These are phyloP conservation scores for Helicostylum pulchrum DNA, from an alignment of 192 early-diverging fungal species.

Conservation along the genomic window DNA sequence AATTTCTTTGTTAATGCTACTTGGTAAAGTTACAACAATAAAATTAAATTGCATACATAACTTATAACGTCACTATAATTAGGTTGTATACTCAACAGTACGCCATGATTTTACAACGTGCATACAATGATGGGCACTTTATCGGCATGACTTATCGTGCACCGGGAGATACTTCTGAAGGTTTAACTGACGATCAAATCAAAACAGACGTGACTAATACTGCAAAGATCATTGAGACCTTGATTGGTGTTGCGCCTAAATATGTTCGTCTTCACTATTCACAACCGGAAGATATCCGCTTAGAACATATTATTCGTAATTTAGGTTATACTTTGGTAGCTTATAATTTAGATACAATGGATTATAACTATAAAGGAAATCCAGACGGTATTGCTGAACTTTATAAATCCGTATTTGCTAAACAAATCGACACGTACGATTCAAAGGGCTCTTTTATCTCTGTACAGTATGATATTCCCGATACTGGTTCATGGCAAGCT, in stretches of 20 bases:
- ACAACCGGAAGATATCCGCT: conserved; percentile 37
- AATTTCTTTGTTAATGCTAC: conserved; percentile 52
- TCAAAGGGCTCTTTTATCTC: conserved; percentile 43
- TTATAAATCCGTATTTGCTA: conserved; percentile 39
- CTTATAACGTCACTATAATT: background rate
- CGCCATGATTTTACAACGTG: conserved; percentile 47
- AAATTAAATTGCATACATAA: background rate
- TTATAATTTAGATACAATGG: conserved; percentile 47
- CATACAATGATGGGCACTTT: conserved; percentile 52
- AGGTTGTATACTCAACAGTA: conserved; percentile 50
- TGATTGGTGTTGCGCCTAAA: conserved; percentile 50
- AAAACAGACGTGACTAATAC: conserved; percentile 42
- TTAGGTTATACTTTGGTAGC: conserved; percentile 46
- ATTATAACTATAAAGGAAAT: conserved; percentile 48
- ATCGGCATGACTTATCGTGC: conserved; percentile 56
- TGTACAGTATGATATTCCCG: conserved; percentile 51
- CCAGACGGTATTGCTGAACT: conserved; percentile 40
- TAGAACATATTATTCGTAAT: conserved; percentile 39
- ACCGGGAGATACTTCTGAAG: conserved; percentile 42
- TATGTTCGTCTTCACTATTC: conserved; percentile 49
- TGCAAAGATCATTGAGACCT: conserved; percentile 39
- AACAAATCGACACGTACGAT: conserved; percentile 47
- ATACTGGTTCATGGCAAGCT: conserved; percentile 43
- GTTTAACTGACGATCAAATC: conserved; percentile 42
- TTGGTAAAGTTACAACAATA: conserved; percentile 24